A percentile compares a stretch with the other conserved stretches of the same genome.
These are phyloP conservation scores for Lathyrus oleraceus DNA, from an alignment of 306 rosid species.

Conservation along the genomic window DNA sequence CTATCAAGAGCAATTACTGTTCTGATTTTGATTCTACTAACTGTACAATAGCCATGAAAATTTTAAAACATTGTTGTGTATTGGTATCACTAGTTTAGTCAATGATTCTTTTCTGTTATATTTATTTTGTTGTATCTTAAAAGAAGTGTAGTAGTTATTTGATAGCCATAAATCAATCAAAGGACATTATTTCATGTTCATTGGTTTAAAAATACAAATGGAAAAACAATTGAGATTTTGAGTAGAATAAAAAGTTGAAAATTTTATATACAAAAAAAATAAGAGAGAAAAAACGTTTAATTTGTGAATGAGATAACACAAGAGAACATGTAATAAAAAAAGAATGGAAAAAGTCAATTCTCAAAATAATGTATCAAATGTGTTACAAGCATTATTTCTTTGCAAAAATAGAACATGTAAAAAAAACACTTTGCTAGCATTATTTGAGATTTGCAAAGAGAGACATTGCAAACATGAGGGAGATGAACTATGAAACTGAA, in stretches of 20 bases:
- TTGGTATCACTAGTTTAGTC: conserved; percentile 4
- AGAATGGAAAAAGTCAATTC: too few species aligned
- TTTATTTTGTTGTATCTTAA: neutral
- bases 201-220: neutral
- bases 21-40: conserved; percentile 43
- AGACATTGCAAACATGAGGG: too few species aligned
- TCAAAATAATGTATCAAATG: too few species aligned
- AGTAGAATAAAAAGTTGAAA: neutral
- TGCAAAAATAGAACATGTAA: too few species aligned
- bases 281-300: neutral
- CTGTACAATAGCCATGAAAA: conserved; percentile 20
- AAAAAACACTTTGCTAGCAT: too few species aligned
- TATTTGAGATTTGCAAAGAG: too few species aligned
- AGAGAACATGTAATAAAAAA: neutral
- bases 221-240: neutral
- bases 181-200: neutral
- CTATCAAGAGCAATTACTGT: conserved; percentile 73
- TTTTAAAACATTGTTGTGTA: conserved; percentile 35
- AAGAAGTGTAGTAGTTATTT: conserved; percentile 6
- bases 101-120: neutral
- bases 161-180: neutral
- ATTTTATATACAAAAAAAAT: neutral
- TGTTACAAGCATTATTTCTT: too few species aligned
- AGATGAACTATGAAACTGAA: too few species aligned
- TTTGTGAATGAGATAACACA: too few species aligned